These are phyloP conservation scores for Chamaenerion angustifolium DNA, from an alignment of 345 rosid genomes.

Conservation along the genomic window DNA sequence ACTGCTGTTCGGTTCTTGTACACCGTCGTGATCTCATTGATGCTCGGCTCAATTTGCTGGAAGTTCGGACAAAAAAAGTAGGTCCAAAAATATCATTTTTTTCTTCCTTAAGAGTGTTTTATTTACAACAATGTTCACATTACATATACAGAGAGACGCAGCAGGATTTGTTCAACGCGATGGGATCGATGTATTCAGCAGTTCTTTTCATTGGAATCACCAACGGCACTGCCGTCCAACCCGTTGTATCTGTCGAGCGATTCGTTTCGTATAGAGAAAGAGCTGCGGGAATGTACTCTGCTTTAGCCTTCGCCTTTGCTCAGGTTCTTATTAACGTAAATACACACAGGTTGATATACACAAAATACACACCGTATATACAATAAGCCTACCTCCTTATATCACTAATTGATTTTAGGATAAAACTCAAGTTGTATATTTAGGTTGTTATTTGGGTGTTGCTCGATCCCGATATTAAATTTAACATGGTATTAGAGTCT, in stretches of 20 bases:
- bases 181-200: neutral
- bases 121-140: too few relatives aligned
- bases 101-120: too few relatives aligned
- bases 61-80: constrained; percentile 76
- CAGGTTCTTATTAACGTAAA: too few relatives aligned
- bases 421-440: too few relatives aligned
- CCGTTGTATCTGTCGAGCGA: neutral
- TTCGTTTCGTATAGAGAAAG: neutral
- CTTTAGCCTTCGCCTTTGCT: neutral
- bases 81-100: neutral
- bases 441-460: too few relatives aligned
- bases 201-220: neutral
- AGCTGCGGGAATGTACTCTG: neutral
- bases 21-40: constrained; percentile 70
- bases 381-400: too few relatives aligned
- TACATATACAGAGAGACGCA: neutral
- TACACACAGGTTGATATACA: too few relatives aligned
- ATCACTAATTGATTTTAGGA: too few relatives aligned
- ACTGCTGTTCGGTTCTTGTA: constrained; percentile 93
- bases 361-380: too few relatives aligned
- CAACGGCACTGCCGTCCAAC: neutral
- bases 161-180: neutral
- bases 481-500: too few relatives aligned
- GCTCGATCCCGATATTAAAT: too few relatives aligned
- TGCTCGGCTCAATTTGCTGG: constrained; percentile 98